phyloP scores from a whole-genome alignment of 2,329 filamentous ascomycete species.

The Pestalotiopsis sp. region DNA sequence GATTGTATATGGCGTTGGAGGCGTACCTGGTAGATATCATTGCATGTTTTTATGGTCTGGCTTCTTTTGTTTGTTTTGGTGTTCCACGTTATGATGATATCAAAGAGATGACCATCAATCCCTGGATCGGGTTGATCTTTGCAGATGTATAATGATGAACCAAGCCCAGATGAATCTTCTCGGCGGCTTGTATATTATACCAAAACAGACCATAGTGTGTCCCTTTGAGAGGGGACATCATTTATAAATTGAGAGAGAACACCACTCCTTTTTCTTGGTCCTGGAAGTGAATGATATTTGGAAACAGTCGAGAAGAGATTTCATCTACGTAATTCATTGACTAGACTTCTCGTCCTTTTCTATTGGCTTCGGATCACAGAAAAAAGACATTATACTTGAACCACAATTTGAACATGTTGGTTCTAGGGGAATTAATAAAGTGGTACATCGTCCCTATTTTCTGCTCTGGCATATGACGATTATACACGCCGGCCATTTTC shows the following conservation, averaged over 20 bases:
- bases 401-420: too few species aligned
- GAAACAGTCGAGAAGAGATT: too few species aligned
- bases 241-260: not conserved
- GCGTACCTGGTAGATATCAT: constrained; percentile 10
- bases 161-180: not conserved
- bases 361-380: too few species aligned
- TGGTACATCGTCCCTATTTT: too few species aligned
- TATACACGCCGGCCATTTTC: too few species aligned
- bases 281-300: too few species aligned
- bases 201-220: not conserved
- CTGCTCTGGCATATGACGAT: too few species aligned
- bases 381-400: too few species aligned
- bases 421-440: too few species aligned
- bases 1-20: not conserved
- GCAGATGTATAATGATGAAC: constrained; percentile 2
- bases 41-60: not conserved
- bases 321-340: too few species aligned
- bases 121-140: not conserved
- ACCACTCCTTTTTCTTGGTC: not conserved
- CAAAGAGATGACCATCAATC: not conserved
- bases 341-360: too few species aligned
- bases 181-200: not conserved
- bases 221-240: not conserved
- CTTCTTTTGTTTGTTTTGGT: not conserved
- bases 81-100: not conserved